Base-by-base conservation (phyloP, 352 stramenopile genomes). In the Phytophthora cryptogea region DNA sequence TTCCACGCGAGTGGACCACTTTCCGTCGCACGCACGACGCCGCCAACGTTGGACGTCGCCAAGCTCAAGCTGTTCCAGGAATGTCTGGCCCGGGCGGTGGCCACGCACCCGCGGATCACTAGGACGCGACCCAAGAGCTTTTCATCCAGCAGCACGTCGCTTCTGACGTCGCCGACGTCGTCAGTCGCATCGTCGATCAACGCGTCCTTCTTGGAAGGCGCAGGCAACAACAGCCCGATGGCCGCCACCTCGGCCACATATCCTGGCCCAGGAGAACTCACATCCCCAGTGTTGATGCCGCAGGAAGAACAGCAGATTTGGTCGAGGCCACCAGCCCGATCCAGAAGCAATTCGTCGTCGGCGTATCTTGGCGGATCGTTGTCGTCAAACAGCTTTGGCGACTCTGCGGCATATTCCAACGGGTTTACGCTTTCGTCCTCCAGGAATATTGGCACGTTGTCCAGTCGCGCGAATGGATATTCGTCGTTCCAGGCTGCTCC, bases 11-110 rank as follows among this genome's bases (percentile, higher is more conserved):
- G 36, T 30, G 78, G 78, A 13, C 50, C 72, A 16, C 65, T 90
- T 30, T 63, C 69, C 0, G 79, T 82, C 2, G 59, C 70, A n/a
- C 74, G 80, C 2, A 83, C 78, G 13, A 70, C 67, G 9, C 69
- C 80, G 7, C 78, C 78, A 27, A 86, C 74, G 8, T 57, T 89
- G 28, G 80, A 94, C 45, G 52, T 80, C 11, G 56, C 69, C 4
- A 88, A 89, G 59, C 66, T 90, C n/a, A 74, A 88, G 45, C 65
- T 74, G 17, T 88, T 93, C 51, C 70, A 87, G 36, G 68, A 88
- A 9, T 71, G 68, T 42, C 49, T 89, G 23, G 77, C 75, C 10
- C 54, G 54, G 14, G 44, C 61, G 8, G 20, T 43, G 20, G 27
- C 35, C 9, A 54, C 47, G 0, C 53, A 72, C 30, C 50, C 56